Evolutionary conservation across 805 yeast genomes (phyloP).

Genomic region (Kazachstania bromeliacearum): DNA sequence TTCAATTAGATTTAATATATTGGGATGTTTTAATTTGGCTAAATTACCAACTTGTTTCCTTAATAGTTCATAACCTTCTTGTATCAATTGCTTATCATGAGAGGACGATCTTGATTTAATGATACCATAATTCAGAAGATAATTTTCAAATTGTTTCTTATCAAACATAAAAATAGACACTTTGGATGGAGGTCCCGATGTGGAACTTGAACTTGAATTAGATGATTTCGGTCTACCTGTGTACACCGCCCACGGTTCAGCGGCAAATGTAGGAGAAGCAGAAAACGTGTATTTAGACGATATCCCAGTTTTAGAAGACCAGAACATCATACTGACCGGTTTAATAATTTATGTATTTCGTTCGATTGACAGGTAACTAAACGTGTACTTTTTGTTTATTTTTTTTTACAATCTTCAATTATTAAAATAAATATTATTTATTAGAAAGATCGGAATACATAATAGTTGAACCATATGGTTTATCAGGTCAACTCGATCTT

Average conservation of each 20-base stretch:
- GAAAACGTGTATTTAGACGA: conserved; percentile 60
- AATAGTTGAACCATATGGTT: too few relatives aligned
- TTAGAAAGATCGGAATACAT: too few relatives aligned
- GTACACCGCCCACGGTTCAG: conserved; percentile 77
- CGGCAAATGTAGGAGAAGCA: conserved; percentile 56
- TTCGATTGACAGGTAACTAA: too few relatives aligned
- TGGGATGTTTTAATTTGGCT: conserved; percentile 83
- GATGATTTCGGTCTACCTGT: conserved; percentile 68
- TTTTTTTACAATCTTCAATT: too few relatives aligned
- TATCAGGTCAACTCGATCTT: too few relatives aligned
- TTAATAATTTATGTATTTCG: too few relatives aligned
- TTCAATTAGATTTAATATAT: conserved; percentile 72
- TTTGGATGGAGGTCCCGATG: conserved; percentile 18
- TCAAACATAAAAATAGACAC: conserved; percentile 85
- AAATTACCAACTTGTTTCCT: conserved; percentile 60
- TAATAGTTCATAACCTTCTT: conserved; percentile 60
- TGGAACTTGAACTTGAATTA: conserved; percentile 28
- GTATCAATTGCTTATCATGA: conserved; percentile 36
- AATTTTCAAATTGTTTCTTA: conserved; percentile 60
- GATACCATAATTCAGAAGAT: conserved; percentile 42
- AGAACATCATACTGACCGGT: conserved; percentile 24
- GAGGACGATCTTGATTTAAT: conserved; percentile 33
- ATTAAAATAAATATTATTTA: too few relatives aligned
- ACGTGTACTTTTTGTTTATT: too few relatives aligned
- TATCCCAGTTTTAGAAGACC: conserved; percentile 43